Evolutionary conservation across 495 filamentous ascomycete species (phyloP), one percentile per base, ranked within the genome.

Genomic region (Daldinia decipiens): DNA sequence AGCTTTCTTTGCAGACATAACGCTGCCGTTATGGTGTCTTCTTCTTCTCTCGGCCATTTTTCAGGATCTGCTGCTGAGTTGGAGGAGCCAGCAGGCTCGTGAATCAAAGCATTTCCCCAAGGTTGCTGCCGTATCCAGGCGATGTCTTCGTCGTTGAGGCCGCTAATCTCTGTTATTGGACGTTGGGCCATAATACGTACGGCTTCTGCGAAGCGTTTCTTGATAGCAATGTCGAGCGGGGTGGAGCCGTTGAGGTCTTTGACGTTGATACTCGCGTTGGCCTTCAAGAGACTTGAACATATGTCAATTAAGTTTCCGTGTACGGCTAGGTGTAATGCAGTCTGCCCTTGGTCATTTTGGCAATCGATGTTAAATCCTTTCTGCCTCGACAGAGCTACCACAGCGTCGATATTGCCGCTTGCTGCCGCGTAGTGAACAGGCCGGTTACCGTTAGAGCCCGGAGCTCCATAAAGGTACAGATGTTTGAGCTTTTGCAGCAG

Each of bases 381-480:
- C 26, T 63, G 62, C 15, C 21, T 61, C 11, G 66, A 45, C 4
- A 71, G n/a, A 17, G 53, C 58, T 9, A 27, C 11, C 17, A 63
- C 62, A 0, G 68, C 62, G 47, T 71, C 68, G 26, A 59, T 52
- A 19, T 71, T 71, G 7, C 68, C 68, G 13, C 68, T 71, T 3
- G 43, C 57, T 12, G 68, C 68, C 7, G 62, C 68, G 19, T 67
- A 65, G 40, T 71, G 68, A 59, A 71, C 53, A 9, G 68, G 62
- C 4, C 43, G 17, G 13, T 67, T 63, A 38, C 62, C 68, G 1
- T 31, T 26, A 9, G n/a, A 38, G 3, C 63, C 68, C 1, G 58
- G 63, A 19, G 62, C 15, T 12, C 62, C 32, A 15, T 67, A 45
- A 1, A 71, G 59, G 17, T 24, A 53, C 1, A 71, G 54, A 38